Percentiles rank a stretch among this genome's conserved stretches.
Evolutionary conservation across 495 filamentous ascomycete genomes (phyloP).

Genomic region (Penicillium flavigenum): DNA sequence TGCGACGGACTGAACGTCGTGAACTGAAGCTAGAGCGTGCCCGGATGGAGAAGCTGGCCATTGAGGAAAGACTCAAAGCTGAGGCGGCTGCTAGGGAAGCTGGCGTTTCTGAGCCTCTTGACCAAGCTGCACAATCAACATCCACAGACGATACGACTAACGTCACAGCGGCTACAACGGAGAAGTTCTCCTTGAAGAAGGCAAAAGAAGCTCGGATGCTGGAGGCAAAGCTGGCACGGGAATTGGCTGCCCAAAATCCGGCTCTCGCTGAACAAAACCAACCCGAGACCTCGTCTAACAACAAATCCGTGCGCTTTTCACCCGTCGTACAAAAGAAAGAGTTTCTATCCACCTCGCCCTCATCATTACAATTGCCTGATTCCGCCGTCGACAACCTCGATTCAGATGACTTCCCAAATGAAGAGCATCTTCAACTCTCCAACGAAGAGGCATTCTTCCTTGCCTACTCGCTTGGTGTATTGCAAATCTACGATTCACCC

Average conservation of each 20-base stretch:
- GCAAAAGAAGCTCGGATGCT: slow-evolving; percentile 39
- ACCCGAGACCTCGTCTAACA: slow-evolving; percentile 26
- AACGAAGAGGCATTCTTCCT: slow-evolving; percentile 94
- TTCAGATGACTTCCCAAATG: slow-evolving; percentile 55
- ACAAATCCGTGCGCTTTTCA: slow-evolving; percentile 66
- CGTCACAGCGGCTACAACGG: slow-evolving; percentile 21
- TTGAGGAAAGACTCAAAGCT: slow-evolving; percentile 66
- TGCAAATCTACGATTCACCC: slow-evolving; percentile 57
- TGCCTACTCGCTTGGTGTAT: slow-evolving; percentile 73
- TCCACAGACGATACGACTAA: slow-evolving; percentile 21
- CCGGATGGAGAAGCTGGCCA: slow-evolving; percentile 73
- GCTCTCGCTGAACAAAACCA: slow-evolving; percentile 9
- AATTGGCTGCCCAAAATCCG: slow-evolving; percentile 21
- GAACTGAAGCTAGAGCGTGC: slow-evolving; percentile 88
- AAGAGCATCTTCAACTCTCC: slow-evolving; percentile 89
- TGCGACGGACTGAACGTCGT: slow-evolving; percentile 74
- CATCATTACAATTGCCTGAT: slow-evolving; percentile 21
- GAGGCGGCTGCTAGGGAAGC: slow-evolving; percentile 52
- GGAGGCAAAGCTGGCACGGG: slow-evolving; percentile 32
- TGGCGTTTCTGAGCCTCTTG: slow-evolving; percentile 7
- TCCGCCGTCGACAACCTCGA: slow-evolving; percentile 28
- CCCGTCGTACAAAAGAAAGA: slow-evolving; percentile 58
- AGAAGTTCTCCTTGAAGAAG: slow-evolving; percentile 45
- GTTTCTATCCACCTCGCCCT: slow-evolving; percentile 49
- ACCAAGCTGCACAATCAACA: slow-evolving; percentile 15